Evolutionary conservation across 208 protist species (phyloP).

Genomic region (Acanthamoeba triangularis): DNA sequence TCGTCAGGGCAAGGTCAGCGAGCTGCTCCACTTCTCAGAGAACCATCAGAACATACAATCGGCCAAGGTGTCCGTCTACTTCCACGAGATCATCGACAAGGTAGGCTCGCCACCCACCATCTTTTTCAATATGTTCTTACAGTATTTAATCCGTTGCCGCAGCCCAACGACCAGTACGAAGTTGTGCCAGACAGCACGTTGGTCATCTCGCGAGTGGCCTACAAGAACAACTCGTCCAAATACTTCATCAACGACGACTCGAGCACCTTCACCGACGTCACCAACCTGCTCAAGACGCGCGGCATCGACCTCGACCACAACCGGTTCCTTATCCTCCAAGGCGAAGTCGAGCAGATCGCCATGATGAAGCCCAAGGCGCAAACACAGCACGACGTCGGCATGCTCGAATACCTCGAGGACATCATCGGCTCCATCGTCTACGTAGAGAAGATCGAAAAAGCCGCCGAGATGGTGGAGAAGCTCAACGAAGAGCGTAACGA

Average conservation of each 20-base stretch:
- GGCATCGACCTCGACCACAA: conserved; percentile 99
- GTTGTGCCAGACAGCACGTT: conserved; percentile 95
- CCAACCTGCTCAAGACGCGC: conserved; percentile 94
- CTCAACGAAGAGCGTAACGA: conserved; percentile 96
- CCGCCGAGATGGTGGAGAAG: conserved; percentile 93
- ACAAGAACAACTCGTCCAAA: conserved; percentile 96
- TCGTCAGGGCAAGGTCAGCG: conserved; percentile 97
- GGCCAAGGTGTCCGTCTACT: conserved; percentile 98
- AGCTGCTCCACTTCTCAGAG: conserved; percentile 99
- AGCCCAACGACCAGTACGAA: conserved; percentile 89
- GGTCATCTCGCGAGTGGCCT: conserved; percentile 95
- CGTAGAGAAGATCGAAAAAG: conserved; percentile 95
- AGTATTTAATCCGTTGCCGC: neutral
- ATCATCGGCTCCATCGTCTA: conserved; percentile 98
- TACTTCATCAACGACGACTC: conserved; percentile 95
- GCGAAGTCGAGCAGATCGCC: conserved; percentile 99
- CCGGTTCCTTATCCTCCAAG: conserved; percentile 99
- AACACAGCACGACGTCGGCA: conserved; percentile 96
- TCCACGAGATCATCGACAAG: conserved; percentile 96
- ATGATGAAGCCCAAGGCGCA: conserved; percentile 99
- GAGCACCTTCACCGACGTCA: conserved; percentile 90
- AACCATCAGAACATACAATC: conserved; percentile 95
- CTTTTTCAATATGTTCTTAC: neutral
- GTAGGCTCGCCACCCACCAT: neutral
- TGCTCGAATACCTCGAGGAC: conserved; percentile 99